Conservation (phyloP, 1,284 basidiomycete species). For the Ceratobasidium sp. region DNA sequence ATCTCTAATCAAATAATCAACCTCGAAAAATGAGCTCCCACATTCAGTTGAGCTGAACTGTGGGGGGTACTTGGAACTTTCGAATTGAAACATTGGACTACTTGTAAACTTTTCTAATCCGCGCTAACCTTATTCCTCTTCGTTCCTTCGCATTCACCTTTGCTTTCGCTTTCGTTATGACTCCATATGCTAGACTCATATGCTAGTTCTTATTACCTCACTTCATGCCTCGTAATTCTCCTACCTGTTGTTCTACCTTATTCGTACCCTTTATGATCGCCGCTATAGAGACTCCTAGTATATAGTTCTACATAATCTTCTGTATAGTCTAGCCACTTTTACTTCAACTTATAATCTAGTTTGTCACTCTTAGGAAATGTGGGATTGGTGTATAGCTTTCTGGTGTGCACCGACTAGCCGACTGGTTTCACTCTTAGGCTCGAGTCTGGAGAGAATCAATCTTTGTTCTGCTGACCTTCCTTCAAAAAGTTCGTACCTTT, state of each 20-base stretch:
- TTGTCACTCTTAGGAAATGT: not conserved
- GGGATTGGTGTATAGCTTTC: not conserved
- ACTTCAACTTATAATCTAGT: constrained; percentile 8
- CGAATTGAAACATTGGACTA: constrained; percentile 23
- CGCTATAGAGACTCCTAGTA: constrained; percentile 31
- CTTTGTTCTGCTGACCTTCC: not conserved
- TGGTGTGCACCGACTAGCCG: constrained; percentile 6
- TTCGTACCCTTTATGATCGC: constrained; percentile 8
- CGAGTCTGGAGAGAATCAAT: constrained; percentile 7
- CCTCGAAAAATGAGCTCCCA: constrained; percentile 7
- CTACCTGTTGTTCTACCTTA: constrained; percentile 2
- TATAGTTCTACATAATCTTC: not conserved
- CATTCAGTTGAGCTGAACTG: constrained; percentile 14
- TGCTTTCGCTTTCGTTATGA: constrained; percentile 9
- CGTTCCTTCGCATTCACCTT: not conserved
- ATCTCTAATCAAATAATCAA: constrained; percentile 31
- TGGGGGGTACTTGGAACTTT: not conserved
- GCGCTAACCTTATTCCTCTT: constrained; percentile 33
- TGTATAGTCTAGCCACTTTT: constrained; percentile 30
- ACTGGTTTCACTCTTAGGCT: too few species aligned
- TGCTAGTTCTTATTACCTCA: constrained; percentile 10
- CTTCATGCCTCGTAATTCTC: constrained; percentile 1
- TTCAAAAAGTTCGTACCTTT: constrained; percentile 53
- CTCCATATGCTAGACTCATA: not conserved
- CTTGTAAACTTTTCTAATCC: constrained; percentile 18